A percentile compares a stretch with the other conserved stretches of the same genome.
These are phyloP conservation scores for Parascedosporium putredinis DNA, from an alignment of 2,329 filamentous ascomycete species.

Conservation along the genomic window DNA sequence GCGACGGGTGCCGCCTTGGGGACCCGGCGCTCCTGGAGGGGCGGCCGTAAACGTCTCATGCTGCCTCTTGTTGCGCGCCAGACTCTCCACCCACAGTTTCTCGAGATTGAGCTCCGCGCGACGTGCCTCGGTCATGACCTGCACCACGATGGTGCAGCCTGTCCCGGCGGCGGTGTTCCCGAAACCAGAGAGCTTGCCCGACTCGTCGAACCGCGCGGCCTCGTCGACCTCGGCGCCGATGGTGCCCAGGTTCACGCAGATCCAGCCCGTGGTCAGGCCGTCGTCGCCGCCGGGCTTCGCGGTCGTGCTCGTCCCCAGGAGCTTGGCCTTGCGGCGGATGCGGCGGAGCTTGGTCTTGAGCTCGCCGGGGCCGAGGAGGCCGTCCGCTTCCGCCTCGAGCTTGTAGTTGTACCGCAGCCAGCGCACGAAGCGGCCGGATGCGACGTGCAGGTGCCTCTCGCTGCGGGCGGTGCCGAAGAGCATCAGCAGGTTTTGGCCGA, in stretches of 20 bases:
- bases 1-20: neutral
- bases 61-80: conserved; percentile 20
- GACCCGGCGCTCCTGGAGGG: neutral
- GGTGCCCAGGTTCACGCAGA: conserved; percentile 80
- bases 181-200: conserved; percentile 65
- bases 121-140: conserved; percentile 45
- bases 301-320: conserved; percentile 64
- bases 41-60: conserved; percentile 14
- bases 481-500: conserved; percentile 87
- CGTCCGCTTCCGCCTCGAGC: conserved; percentile 71
- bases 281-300: conserved; percentile 60
- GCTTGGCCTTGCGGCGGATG: conserved; percentile 68
- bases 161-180: conserved; percentile 33
- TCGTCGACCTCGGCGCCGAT: conserved; percentile 46
- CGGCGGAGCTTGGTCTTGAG: conserved; percentile 77
- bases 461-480: conserved; percentile 82
- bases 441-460: conserved; percentile 86
- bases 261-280: conserved; percentile 87
- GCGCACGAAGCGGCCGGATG: conserved; percentile 77
- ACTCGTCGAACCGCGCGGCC: conserved; percentile 31
- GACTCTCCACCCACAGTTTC: conserved; percentile 35
- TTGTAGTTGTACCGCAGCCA: conserved; percentile 69
- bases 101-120: conserved; percentile 44
- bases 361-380: conserved; percentile 80
- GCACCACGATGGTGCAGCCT: conserved; percentile 45